A percentile compares a stretch with the other conserved stretches of the same genome.
These are phyloP conservation scores for Xanthoconium separans DNA, from an alignment of 1,284 basidiomycete genomes.

Conservation along the genomic window DNA sequence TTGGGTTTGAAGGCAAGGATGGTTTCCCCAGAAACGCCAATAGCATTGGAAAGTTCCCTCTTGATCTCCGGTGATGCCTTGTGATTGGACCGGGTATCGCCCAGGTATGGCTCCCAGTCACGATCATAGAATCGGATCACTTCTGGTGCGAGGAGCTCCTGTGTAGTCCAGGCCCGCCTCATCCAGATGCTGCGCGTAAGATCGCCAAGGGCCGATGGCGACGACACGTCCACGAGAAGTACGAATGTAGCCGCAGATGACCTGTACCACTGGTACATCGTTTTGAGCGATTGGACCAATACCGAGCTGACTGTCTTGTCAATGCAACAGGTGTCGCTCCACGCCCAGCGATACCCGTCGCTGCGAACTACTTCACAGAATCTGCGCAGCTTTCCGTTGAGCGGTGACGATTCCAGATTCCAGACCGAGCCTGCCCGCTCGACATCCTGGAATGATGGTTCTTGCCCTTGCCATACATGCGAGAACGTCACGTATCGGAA, in stretches of 20 bases:
- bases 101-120: not conserved
- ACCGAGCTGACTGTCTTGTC: not conserved
- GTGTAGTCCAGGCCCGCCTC: slow-evolving; percentile 15
- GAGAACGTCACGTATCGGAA: slow-evolving; percentile 9
- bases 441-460: slow-evolving; percentile 2
- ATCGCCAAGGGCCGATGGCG: too few relatives aligned
- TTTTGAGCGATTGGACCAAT: not conserved
- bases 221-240: too few relatives aligned
- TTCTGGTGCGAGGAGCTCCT: slow-evolving; percentile 13
- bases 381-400: not conserved
- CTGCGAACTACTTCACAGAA: not conserved
- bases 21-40: not conserved
- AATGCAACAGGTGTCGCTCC: not conserved
- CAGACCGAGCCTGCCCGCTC: not conserved
- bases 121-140: slow-evolving; percentile 10
- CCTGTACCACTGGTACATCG: slow-evolving; percentile 6
- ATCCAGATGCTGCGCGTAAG: too few relatives aligned
- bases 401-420: not conserved
- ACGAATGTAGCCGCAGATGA: not conserved
- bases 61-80: not conserved
- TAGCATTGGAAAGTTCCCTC: not conserved
- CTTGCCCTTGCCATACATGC: slow-evolving; percentile 5
- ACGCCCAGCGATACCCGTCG: not conserved
- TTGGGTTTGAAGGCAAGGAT: not conserved
- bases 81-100: not conserved